Base-by-base conservation (phyloP, 257 asterid species). In the Anisodus tanguticus region DNA sequence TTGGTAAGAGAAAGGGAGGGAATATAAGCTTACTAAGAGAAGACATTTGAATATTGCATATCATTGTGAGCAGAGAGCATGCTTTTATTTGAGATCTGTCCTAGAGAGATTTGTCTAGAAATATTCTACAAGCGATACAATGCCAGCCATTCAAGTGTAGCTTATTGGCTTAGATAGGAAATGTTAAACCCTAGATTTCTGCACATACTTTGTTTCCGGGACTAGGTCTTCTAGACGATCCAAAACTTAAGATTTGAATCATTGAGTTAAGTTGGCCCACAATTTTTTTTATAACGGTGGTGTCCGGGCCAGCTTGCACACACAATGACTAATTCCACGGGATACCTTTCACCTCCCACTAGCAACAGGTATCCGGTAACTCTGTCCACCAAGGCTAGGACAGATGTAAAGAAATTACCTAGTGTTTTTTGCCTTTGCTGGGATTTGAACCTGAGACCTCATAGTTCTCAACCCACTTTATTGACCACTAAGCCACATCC, bases 61-160 rank as follows among this genome's bases (percentile, higher is more conserved):
- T 35, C 79, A 43, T 67, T n/a, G 37, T 45, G 58, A 45, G 13
- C 55, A 17, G 78, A 69, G 78, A 69, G 7, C 78, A 71, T 45
- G 39, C 37, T 71, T 45, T 71, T 10, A 43, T 71, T 16, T 39
- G 31, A 69, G 6, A 17, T 3, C 17, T 41, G 9, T 17, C 41
- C 2, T 41, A 70, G 35, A 71, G 57, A n/a, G 79, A 71, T 71
- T 45, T 43, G 1, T 2, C 79, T 0, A 3, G 64, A 58, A 58
- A 58, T 58, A 22, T 17, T 58, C 64, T 58, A 16, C 64, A 58
- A n/a, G 39, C 4, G 58, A 71, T 8, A 71, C 39, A 41, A 69
- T 2, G 78, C 26, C 31, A 4, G 41, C 15, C 78, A n/a, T 71
- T n/a, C 7, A 43, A 71, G 79, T 71, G 58, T 45, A 43, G 2